These are phyloP conservation scores for Pluteus cervinus DNA, from an alignment of 768 basidiomycete genomes.

Conservation along the genomic window DNA sequence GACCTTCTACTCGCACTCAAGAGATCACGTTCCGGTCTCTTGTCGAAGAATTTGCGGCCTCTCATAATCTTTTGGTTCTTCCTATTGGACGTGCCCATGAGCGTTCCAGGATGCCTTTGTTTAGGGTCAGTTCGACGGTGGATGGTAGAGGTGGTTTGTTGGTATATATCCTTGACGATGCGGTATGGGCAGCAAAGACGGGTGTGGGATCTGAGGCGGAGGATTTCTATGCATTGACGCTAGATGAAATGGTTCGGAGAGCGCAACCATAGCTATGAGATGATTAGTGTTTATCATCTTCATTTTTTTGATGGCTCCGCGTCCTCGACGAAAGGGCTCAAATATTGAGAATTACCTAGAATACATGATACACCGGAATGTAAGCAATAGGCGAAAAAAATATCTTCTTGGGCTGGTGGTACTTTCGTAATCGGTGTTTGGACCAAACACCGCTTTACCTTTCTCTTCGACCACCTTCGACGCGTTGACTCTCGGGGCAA, in stretches of 20 bases:
- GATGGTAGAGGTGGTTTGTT: conserved; percentile 85
- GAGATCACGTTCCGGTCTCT: conserved; percentile 93
- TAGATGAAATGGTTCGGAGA: conserved; percentile 85
- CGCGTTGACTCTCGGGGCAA: too few species aligned
- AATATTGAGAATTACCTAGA: too few species aligned
- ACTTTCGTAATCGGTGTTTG: too few species aligned
- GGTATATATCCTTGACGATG: conserved; percentile 89
- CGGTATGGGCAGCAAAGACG: conserved; percentile 74
- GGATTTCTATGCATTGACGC: conserved; percentile 67
- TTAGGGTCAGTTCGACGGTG: conserved; percentile 68
- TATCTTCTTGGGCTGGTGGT: too few species aligned
- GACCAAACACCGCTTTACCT: too few species aligned
- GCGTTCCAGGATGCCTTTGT: conserved; percentile 83
- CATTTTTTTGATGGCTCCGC: neutral
- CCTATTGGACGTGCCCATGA: conserved; percentile 84
- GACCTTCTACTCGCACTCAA: conserved; percentile 47
- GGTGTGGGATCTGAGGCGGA: conserved; percentile 41
- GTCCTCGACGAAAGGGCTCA: too few species aligned
- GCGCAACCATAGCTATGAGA: conserved; percentile 28
- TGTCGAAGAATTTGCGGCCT: conserved; percentile 84
- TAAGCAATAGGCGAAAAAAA: too few species aligned
- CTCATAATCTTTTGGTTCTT: conserved; percentile 84
- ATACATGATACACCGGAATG: too few species aligned
- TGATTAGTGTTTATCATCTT: conserved; percentile 1
- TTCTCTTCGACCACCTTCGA: too few species aligned